A percentile compares a stretch with the other conserved stretches of the same genome.
phyloP scores from a whole-genome alignment of 345 rosid species.

The Salix purpurea region DNA sequence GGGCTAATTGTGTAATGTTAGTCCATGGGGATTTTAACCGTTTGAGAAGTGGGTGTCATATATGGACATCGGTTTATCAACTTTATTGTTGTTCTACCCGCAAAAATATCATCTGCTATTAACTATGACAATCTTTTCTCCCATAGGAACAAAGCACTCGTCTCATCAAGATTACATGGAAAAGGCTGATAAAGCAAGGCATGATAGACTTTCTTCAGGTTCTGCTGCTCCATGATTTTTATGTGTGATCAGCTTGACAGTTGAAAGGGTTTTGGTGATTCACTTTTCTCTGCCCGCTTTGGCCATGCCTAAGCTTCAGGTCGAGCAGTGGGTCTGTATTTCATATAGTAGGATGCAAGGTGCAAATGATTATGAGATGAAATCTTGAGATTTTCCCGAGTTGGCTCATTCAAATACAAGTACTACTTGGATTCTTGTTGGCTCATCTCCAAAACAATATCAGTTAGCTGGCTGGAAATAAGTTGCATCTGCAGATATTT shows the following conservation, averaged over 20 bases:
- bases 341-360: background rate
- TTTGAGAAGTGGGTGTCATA: background rate
- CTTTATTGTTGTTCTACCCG: background rate
- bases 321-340: background rate
- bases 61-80: background rate
- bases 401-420: background rate
- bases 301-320: background rate
- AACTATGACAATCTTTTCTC: background rate
- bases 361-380: background rate
- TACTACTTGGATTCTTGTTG: background rate
- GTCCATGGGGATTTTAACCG: background rate
- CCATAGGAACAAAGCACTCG: slow-evolving; percentile 69
- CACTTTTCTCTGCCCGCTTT: background rate
- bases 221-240: slow-evolving; percentile 9
- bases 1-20: background rate
- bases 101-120: background rate
- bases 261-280: background rate
- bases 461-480: background rate
- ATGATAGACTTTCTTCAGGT: slow-evolving; percentile 63
- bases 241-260: background rate
- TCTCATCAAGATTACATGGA: slow-evolving; percentile 99
- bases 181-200: slow-evolving; percentile 82
- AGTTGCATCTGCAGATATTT: background rate
- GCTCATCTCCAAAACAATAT: background rate
- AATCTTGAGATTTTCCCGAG: background rate